phyloP scores from a whole-genome alignment of 208 protist genomes.

The Trypanosoma congolense region DNA sequence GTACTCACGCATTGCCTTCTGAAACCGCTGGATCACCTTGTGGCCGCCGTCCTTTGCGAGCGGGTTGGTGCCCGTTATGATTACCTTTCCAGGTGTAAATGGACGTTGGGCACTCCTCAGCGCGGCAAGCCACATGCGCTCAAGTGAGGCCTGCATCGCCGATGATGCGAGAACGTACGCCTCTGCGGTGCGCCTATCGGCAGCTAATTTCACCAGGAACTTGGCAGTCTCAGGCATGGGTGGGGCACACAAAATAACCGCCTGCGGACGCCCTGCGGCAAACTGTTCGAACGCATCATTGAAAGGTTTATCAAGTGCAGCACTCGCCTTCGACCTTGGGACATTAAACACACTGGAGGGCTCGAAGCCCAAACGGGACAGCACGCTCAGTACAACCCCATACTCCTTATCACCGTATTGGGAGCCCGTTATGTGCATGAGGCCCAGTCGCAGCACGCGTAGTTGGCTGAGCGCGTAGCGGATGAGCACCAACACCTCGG shows the following conservation, averaged over 20 bases:
- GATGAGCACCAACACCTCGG: constrained; percentile 31
- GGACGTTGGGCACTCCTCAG: not conserved
- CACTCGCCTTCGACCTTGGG: constrained; percentile 1
- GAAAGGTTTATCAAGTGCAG: constrained; percentile 9
- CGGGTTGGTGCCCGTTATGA: constrained; percentile 16
- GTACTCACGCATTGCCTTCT: constrained; percentile 9
- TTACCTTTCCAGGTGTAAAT: constrained; percentile 5
- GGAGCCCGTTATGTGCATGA: constrained; percentile 15
- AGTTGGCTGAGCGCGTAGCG: constrained; percentile 22
- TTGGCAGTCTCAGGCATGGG: not conserved
- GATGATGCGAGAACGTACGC: constrained; percentile 14
- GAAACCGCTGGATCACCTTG: constrained; percentile 11
- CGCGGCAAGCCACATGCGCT: not conserved
- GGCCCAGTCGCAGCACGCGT: constrained; percentile 26
- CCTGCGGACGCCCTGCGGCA: constrained; percentile 13
- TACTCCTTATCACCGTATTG: constrained; percentile 8
- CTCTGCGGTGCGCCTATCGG: constrained; percentile 1
- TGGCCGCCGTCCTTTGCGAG: constrained; percentile 15
- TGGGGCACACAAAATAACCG: constrained; percentile 17
- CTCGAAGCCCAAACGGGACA: constrained; percentile 19
- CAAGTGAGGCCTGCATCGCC: constrained; percentile 1
- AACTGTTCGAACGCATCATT: constrained; percentile 12
- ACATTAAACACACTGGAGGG: constrained; percentile 21
- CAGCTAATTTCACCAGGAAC: constrained; percentile 14
- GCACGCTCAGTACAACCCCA: constrained; percentile 4